Evolutionary conservation across 805 yeast species (phyloP).

Genomic region (Spathaspora arborariae): DNA sequence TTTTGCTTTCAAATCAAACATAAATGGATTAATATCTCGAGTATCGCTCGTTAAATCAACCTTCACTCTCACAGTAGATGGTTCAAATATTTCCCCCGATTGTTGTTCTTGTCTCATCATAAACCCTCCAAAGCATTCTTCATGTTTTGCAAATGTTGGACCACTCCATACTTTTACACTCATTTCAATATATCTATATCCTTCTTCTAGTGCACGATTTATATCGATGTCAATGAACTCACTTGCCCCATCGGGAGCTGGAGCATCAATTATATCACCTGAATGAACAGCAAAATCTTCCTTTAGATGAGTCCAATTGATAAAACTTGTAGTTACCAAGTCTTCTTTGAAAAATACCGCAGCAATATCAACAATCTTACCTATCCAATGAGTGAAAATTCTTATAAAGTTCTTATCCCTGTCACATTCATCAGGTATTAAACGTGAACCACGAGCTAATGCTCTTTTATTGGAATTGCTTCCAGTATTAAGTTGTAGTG

Average conservation of each 20-base stretch:
- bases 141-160: slow-evolving; percentile 5
- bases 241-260: slow-evolving; percentile 8
- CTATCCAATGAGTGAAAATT: slow-evolving; percentile 10
- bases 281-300: slow-evolving; percentile 7
- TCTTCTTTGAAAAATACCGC: slow-evolving; percentile 6
- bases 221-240: slow-evolving; percentile 10
- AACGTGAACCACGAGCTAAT: slow-evolving; percentile 8
- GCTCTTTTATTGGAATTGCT: slow-evolving; percentile 7
- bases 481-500: slow-evolving; percentile 6
- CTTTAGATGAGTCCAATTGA: slow-evolving; percentile 4
- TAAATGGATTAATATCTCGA: slow-evolving; percentile 1
- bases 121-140: slow-evolving; percentile 9
- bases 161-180: slow-evolving; percentile 7
- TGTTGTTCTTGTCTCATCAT: slow-evolving; percentile 6
- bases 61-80: slow-evolving; percentile 8
- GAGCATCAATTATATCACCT: slow-evolving; percentile 10
- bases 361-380: slow-evolving; percentile 6
- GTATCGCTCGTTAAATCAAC: slow-evolving; percentile 6
- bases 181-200: slow-evolving; percentile 7
- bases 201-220: slow-evolving; percentile 2
- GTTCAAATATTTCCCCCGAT: slow-evolving; percentile 8
- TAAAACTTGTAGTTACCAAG: background rate
- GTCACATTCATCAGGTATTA: background rate
- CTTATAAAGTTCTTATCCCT: slow-evolving; percentile 4
- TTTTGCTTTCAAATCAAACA: slow-evolving; percentile 7